phyloP scores from a whole-genome alignment of 106 monocot species.

The Chionographis japonica region DNA sequence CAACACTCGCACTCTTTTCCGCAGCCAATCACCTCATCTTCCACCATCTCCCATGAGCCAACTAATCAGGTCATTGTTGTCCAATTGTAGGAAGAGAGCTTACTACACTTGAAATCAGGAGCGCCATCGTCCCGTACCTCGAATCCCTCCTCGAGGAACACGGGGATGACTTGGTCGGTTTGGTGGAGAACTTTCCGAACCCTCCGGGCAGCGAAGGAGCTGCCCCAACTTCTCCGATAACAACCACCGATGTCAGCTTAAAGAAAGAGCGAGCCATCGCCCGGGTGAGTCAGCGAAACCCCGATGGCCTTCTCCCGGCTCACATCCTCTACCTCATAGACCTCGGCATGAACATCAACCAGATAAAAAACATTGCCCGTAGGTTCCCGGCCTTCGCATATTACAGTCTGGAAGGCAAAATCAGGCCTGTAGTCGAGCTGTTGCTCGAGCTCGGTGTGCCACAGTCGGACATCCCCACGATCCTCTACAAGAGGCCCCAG shows the following conservation, averaged over 20 bases:
- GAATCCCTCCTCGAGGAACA: conserved; percentile 70
- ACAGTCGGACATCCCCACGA: conserved; percentile 54
- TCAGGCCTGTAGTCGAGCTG: conserved; percentile 75
- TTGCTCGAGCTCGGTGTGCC: conserved; percentile 78
- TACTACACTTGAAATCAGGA: conserved; percentile 93
- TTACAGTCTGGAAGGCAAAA: conserved; percentile 88
- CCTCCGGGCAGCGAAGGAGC: conserved; percentile 41
- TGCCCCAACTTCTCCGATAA: conserved; percentile 2
- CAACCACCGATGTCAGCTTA: conserved; percentile 14
- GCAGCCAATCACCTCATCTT: background rate
- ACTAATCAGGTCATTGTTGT: conserved; percentile 2
- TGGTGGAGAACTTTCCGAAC: conserved; percentile 77
- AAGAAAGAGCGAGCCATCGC: conserved; percentile 73
- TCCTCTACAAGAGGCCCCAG: conserved; percentile 82
- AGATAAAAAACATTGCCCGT: conserved; percentile 57
- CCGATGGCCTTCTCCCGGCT: conserved; percentile 49
- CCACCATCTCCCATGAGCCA: background rate
- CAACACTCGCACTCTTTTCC: conserved; percentile 14
- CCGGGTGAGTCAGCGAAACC: conserved; percentile 38
- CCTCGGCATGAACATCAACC: conserved; percentile 65
- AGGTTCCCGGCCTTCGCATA: conserved; percentile 86
- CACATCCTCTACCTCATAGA: conserved; percentile 74
- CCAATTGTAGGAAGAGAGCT: conserved; percentile 77
- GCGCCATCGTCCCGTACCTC: conserved; percentile 66
- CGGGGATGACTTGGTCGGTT: conserved; percentile 47